These are phyloP conservation scores for Rhynchosporium graminicola DNA, from an alignment of 2,329 filamentous ascomycete genomes.

Conservation along the genomic window DNA sequence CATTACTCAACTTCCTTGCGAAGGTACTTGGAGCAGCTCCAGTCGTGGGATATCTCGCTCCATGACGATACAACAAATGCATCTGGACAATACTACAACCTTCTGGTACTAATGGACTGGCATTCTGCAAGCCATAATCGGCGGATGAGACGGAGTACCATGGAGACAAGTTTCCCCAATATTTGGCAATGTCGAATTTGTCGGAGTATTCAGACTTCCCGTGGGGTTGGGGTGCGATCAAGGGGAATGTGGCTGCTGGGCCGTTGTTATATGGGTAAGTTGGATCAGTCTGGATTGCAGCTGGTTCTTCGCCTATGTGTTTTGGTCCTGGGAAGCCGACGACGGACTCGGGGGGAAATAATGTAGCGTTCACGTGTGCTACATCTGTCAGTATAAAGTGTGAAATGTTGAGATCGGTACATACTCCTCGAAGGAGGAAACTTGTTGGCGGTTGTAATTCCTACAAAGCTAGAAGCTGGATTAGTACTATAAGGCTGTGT, in stretches of 20 bases:
- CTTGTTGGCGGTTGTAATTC: slow-evolving; percentile 8
- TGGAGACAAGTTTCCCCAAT: slow-evolving; percentile 24
- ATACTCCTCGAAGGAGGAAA: slow-evolving; percentile 19
- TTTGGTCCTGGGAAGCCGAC: slow-evolving; percentile 23
- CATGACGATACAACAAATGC: slow-evolving; percentile 24
- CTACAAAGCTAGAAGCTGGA: slow-evolving; percentile 18
- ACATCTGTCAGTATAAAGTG: background rate
- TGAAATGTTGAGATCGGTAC: background rate
- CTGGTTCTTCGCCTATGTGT: slow-evolving; percentile 20
- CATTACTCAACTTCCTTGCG: slow-evolving; percentile 19
- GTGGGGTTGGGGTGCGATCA: slow-evolving; percentile 21
- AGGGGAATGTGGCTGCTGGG: slow-evolving; percentile 18
- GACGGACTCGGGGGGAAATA: slow-evolving; percentile 20
- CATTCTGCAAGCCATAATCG: slow-evolving; percentile 22
- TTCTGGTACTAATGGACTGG: slow-evolving; percentile 22
- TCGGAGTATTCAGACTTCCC: slow-evolving; percentile 17
- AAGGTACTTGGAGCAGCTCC: slow-evolving; percentile 19
- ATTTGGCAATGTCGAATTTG: slow-evolving; percentile 23
- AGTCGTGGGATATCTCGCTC: slow-evolving; percentile 23
- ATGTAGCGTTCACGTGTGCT: slow-evolving; percentile 17
- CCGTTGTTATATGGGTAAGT: slow-evolving; percentile 24
- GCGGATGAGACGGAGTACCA: slow-evolving; percentile 25
- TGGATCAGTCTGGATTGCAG: slow-evolving; percentile 18
- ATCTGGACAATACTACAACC: slow-evolving; percentile 25
- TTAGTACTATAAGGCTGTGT: slow-evolving; percentile 14